Base-by-base conservation (phyloP, 306 rosid genomes). In the Prunus mongolica region DNA sequence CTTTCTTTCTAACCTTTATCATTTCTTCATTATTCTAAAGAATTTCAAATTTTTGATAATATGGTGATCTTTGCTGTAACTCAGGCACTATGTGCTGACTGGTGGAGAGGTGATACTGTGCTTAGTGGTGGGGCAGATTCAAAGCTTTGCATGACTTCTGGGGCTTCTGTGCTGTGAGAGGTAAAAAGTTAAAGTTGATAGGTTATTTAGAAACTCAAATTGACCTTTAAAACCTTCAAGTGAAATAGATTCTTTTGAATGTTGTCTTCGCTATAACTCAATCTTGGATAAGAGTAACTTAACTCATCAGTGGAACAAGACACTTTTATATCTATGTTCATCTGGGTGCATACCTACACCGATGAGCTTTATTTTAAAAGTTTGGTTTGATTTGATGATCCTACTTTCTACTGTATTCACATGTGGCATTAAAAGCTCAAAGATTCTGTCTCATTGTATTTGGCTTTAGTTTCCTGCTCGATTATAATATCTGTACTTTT, bases 91-190 rank as follows among this genome's bases (percentile, higher is more conserved):
- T 88, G 89, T 72, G 97, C 92, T 45, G 97, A 92, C 76, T 92
- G 99, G 99, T 96, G 99, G 98, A 92, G 81, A 80, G 82, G 88
- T 75, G 89, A 92, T 63, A 81, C 77, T 65, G 76, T 96, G 69
- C 64, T 91, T 74, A 96, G 99, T 71, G 99, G 99, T 15, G 98
- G 99, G 58, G 98, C 80, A 6, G 99, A 96, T 81, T 84, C 97
- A 57, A 91, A 80, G 83, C 93, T 96, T 15, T 74, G 93, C 83
- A 81, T 96, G 71, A 90, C 93, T 80, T 89, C 96, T 2, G 91
- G 89, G 44, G 83, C 89, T 84, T 80, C 89, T 10, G 81, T 92
- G 58, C 73, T 32, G 65, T 86, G 73, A 92, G 80, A 71, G 65
- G 65, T 60, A 60, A 12, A 60, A 60, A 27, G 14, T 60, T 24